Evolutionary conservation across 2,329 filamentous ascomycete species (phyloP).

Genomic region (Penicillium sp.): DNA sequence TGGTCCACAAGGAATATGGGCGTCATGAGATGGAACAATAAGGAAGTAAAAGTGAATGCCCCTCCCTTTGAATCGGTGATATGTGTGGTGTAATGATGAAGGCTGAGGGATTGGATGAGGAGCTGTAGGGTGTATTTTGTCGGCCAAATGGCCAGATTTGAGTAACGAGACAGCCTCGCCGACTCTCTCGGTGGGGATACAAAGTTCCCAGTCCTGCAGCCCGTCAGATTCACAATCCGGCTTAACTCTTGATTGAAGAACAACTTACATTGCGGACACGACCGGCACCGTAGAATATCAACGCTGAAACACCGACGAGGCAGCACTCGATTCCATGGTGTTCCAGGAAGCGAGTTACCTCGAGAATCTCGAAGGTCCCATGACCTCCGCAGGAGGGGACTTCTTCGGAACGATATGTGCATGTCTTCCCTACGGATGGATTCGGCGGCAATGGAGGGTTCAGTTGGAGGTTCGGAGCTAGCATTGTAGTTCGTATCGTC

Average conservation of each 20-base stretch:
- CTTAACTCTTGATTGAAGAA: background rate
- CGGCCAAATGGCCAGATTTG: constrained; percentile 15
- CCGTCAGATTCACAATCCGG: constrained; percentile 2
- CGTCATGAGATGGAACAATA: constrained; percentile 25
- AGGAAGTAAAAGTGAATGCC: constrained; percentile 27
- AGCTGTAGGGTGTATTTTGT: constrained; percentile 20
- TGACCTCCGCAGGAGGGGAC: constrained; percentile 22
- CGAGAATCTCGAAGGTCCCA: constrained; percentile 27
- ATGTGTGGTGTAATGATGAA: constrained; percentile 25
- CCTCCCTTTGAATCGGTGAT: constrained; percentile 27
- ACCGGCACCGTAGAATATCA: constrained; percentile 27
- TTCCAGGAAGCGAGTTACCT: constrained; percentile 26
- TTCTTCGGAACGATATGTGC: constrained; percentile 18
- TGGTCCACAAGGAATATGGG: constrained; percentile 23
- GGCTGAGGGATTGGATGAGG: constrained; percentile 22
- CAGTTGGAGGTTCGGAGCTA: constrained; percentile 16
- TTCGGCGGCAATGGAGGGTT: constrained; percentile 10
- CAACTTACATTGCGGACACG: constrained; percentile 25
- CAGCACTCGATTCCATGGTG: constrained; percentile 28
- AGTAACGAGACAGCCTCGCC: constrained; percentile 23
- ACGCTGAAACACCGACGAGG: constrained; percentile 26
- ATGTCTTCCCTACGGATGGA: constrained; percentile 9
- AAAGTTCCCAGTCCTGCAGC: constrained; percentile 28
- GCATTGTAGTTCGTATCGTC: constrained; percentile 9
- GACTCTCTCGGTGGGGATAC: constrained; percentile 23